These are phyloP conservation scores for Candida stauntonica DNA, from an alignment of 805 yeast species.

Conservation along the genomic window DNA sequence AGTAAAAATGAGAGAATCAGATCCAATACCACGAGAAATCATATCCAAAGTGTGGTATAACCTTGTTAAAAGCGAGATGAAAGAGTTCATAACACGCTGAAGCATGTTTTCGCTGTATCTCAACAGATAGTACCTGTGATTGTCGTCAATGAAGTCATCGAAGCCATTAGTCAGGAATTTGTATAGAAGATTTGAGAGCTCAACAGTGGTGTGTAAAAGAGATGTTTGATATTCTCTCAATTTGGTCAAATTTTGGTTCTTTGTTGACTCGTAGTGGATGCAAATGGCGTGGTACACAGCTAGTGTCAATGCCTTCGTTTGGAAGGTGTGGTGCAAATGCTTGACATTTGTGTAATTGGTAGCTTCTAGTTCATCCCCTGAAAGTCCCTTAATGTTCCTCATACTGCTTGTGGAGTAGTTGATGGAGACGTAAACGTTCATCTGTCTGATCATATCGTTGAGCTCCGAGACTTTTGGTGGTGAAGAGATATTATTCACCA, in stretches of 20 bases:
- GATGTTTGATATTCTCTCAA: constrained; percentile 8
- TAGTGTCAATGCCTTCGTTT: constrained; percentile 16
- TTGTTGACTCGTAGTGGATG: constrained; percentile 20
- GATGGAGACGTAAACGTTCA: constrained; percentile 16
- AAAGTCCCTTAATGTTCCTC: not conserved
- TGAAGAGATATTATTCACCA: constrained; percentile 19
- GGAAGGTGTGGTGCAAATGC: constrained; percentile 15
- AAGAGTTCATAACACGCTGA: constrained; percentile 16
- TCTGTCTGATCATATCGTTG: constrained; percentile 11
- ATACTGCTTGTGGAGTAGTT: constrained; percentile 15
- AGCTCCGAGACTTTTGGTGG: constrained; percentile 19
- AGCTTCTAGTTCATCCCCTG: constrained; percentile 2
- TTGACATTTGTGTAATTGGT: constrained; percentile 16
- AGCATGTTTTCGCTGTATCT: constrained; percentile 19
- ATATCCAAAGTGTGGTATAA: constrained; percentile 23
- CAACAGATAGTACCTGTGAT: constrained; percentile 16
- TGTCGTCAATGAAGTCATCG: constrained; percentile 13
- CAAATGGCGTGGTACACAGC: constrained; percentile 20
- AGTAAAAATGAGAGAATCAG: not conserved
- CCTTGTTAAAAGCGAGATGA: constrained; percentile 16
- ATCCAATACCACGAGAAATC: constrained; percentile 14
- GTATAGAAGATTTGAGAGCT: constrained; percentile 16
- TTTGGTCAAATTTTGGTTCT: constrained; percentile 12
- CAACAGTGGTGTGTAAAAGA: constrained; percentile 8
- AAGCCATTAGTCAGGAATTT: constrained; percentile 15